Evolutionary conservation across 257 asterid genomes (phyloP), one percentile per base, ranked within the genome.

Genomic region (Capsicum baccatum): DNA sequence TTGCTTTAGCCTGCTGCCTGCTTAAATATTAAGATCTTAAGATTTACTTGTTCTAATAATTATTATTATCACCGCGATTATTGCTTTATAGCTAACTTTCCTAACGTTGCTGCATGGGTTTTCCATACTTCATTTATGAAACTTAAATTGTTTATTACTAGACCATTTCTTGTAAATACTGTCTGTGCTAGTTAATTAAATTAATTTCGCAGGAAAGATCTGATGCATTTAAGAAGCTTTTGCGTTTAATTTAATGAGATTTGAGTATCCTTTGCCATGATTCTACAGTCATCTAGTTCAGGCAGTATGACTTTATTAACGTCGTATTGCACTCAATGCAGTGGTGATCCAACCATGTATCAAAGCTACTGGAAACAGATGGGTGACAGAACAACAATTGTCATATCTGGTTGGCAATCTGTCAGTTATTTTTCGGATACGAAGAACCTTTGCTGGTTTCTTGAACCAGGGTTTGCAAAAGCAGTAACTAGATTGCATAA

Each of bases 291-390:
- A 15, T 19, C 48, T 35, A 14, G 14, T 48, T 12, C 13, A 57
- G 21, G 3, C 6, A 17, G 16, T 48, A 8, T 52, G 19, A 50
- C 76, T 85, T 14, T 81, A 12, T 52, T 79, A 42, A 79, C 35
- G 16, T 37, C 50, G 55, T 54, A 39, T 37, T 5, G 17, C 35
- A 63, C 57, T 48, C 3, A 56, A 58, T 87, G 83, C 87, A 96
- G 99, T 74, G 99, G 99, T 8, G 99, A 96, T 87, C 99, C 99
- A 9, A 94, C 98, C 9, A 96, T 96, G 98, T 96, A 96, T 78
- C 97, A 92, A 90, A 89, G 67, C 16, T 96, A 94, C 79, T 96
- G 99, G 99, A 88, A 89, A 55, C 88, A 84, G 85, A 68, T 88
- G 85, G 98, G 98, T 68, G 98, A 96, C 69, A 90, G 82, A 82